phyloP scores from a whole-genome alignment of 2,329 filamentous ascomycete species.

The Xylaria sp. region DNA sequence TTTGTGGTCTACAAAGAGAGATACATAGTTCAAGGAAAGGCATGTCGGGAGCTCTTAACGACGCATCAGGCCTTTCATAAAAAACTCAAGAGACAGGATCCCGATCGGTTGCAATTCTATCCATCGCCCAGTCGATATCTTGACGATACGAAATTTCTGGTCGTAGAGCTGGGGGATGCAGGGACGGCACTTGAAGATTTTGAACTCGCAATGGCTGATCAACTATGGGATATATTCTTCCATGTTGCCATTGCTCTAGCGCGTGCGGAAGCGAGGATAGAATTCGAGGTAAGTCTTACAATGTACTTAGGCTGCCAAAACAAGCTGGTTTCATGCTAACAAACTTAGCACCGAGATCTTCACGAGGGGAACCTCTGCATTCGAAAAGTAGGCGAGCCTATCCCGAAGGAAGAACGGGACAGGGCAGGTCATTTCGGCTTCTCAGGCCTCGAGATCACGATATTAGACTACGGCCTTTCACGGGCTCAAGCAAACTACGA shows the following conservation, averaged over 20 bases:
- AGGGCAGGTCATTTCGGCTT: slow-evolving; percentile 62
- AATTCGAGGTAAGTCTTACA: slow-evolving; percentile 65
- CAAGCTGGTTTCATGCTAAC: slow-evolving; percentile 29
- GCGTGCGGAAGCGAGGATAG: slow-evolving; percentile 66
- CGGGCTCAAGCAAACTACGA: slow-evolving; percentile 60
- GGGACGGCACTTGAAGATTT: slow-evolving; percentile 70
- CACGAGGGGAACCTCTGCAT: slow-evolving; percentile 75
- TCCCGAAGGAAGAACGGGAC: slow-evolving; percentile 48
- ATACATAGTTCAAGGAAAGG: slow-evolving; percentile 68
- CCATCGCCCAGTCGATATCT: slow-evolving; percentile 70
- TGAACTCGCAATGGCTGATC: slow-evolving; percentile 58
- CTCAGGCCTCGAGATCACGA: slow-evolving; percentile 72
- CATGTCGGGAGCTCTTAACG: slow-evolving; percentile 64
- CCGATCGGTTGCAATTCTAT: slow-evolving; percentile 69
- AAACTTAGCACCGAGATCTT: slow-evolving; percentile 68
- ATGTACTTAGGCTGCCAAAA: slow-evolving; percentile 61
- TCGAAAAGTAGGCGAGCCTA: slow-evolving; percentile 55
- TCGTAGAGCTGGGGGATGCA: slow-evolving; percentile 72
- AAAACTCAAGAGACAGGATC: slow-evolving; percentile 65
- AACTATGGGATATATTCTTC: slow-evolving; percentile 73
- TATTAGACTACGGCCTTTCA: slow-evolving; percentile 74
- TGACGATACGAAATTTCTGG: slow-evolving; percentile 67
- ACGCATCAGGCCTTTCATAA: slow-evolving; percentile 70
- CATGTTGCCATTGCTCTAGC: slow-evolving; percentile 70
- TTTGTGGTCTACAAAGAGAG: slow-evolving; percentile 75